phyloP scores from a whole-genome alignment of 2,329 filamentous ascomycete species.

The Aureobasidium sp. region DNA sequence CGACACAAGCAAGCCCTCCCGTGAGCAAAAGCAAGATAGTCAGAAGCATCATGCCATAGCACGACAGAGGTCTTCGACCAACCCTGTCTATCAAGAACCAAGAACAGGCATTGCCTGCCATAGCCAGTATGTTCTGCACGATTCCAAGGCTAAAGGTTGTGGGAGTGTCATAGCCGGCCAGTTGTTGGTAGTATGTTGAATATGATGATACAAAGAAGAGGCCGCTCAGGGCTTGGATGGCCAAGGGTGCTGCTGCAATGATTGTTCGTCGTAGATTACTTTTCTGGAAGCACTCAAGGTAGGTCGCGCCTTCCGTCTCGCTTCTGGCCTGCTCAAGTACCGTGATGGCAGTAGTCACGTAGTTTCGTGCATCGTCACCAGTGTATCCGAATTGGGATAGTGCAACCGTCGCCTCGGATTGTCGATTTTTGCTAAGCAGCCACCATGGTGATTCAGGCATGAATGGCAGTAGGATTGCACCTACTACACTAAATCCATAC shows the following conservation, averaged over 20 bases:
- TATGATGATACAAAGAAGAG: constrained; percentile 30
- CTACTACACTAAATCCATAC: constrained; percentile 32
- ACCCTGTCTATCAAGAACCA: constrained; percentile 31
- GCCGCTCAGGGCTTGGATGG: constrained; percentile 29
- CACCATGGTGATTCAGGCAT: constrained; percentile 20
- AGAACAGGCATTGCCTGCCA: constrained; percentile 33
- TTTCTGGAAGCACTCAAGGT: constrained; percentile 33
- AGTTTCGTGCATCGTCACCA: constrained; percentile 15
- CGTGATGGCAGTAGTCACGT: constrained; percentile 19
- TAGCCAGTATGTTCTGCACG: constrained; percentile 30
- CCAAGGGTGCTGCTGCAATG: constrained; percentile 29
- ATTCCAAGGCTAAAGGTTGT: constrained; percentile 33
- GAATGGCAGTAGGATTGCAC: constrained; percentile 18
- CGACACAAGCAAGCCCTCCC: constrained; percentile 26
- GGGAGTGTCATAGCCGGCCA: constrained; percentile 31
- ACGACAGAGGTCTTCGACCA: constrained; percentile 29
- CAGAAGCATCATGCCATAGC: constrained; percentile 27
- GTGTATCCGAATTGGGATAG: constrained; percentile 19
- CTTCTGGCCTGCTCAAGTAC: constrained; percentile 27
- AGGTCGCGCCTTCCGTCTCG: constrained; percentile 31
- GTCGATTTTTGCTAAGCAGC: constrained; percentile 12
- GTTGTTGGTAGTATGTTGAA: constrained; percentile 35
- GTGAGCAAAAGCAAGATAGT: constrained; percentile 34
- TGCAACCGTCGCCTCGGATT: constrained; percentile 14
- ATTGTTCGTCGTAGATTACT: constrained; percentile 33